Base-by-base conservation (phyloP, 1,139 yeast species). In the Protomyces inundatus region DNA sequence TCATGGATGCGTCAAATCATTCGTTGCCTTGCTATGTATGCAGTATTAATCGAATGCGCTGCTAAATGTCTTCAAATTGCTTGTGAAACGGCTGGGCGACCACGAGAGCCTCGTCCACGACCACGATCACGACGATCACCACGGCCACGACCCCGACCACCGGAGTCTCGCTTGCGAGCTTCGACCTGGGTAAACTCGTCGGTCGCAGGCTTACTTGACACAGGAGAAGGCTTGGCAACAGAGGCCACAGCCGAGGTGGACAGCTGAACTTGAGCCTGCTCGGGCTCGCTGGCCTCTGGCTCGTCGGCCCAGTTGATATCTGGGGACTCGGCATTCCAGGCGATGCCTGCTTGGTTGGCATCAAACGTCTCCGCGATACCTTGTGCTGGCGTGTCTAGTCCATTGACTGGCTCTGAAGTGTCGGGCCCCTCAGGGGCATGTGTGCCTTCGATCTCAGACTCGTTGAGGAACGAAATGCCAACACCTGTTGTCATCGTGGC, bases 381-480 rank as follows among this genome's bases (percentile, higher is more conserved):
- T 16, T 42, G 32, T 3, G 48, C 48, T 14, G 48, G 48, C 9
- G 48, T 30, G 10, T 42, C 48, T 6, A 14, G 48, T 10, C 12
- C 16, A 16, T 14, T n/a, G 3, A 14, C 48, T 3, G 23, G 10
- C 32, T 14, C 30, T 30, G 16, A 14, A 10, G 32, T 16, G 30
- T 42, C 48, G 12, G 42, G 14, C 23, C n/a, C 48, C 32, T 58
- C 62, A 3, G 40, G 51, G 10, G 54, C 51, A 16, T 51, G 56
- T 6, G 42, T 40, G 10, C 64, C 64, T 30, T 54, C 64, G 14
- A 60, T 60, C 35, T 60, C 64, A 14, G 58, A 54, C 58, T 60
- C 64, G 42, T 60, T 60, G 32, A 60, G 40, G 54, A 60, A 60
- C 16, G 64, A 60, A 9, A 60, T 60, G 7, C 64, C 64, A 32